Percentiles rank a stretch among this genome's conserved stretches.
Conservation (phyloP, 108 stramenopile species). For the Pseudonitzschia delicatissima region DNA sequence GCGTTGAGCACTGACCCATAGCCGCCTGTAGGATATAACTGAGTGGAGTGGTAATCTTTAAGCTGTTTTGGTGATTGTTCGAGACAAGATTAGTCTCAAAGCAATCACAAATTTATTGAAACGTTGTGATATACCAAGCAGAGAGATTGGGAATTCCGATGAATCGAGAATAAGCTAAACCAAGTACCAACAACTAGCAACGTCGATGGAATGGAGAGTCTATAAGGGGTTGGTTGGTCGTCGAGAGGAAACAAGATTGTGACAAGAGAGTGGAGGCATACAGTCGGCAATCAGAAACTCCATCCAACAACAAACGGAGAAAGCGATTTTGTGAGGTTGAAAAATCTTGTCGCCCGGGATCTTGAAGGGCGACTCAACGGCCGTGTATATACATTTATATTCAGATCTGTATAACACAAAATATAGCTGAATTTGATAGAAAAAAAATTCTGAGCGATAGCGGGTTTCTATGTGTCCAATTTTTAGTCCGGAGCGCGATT, state of each 20-base stretch:
- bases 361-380: not conserved
- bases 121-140: too few relatives aligned
- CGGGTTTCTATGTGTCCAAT: not conserved
- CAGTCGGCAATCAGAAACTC: not conserved
- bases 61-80: conserved; percentile 25
- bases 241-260: too few relatives aligned
- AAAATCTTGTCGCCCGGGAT: conserved; percentile 4
- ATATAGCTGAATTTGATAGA: not conserved
- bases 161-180: too few relatives aligned
- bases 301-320: conserved; percentile 2
- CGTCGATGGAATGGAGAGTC: too few relatives aligned
- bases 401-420: not conserved
- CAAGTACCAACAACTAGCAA: too few relatives aligned
- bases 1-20: conserved; percentile 74
- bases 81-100: conserved; percentile 23
- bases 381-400: not conserved
- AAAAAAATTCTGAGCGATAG: not conserved
- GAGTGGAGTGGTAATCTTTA: conserved; percentile 48
- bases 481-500: not conserved
- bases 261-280: not conserved
- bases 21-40: conserved; percentile 69
- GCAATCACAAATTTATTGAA: conserved; percentile 20
- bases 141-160: too few relatives aligned
- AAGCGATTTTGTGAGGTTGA: conserved; percentile 2
- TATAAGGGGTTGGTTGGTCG: too few relatives aligned